Conservation (phyloP, 2,329 filamentous ascomycete species). For the Microsporum audouinii region DNA sequence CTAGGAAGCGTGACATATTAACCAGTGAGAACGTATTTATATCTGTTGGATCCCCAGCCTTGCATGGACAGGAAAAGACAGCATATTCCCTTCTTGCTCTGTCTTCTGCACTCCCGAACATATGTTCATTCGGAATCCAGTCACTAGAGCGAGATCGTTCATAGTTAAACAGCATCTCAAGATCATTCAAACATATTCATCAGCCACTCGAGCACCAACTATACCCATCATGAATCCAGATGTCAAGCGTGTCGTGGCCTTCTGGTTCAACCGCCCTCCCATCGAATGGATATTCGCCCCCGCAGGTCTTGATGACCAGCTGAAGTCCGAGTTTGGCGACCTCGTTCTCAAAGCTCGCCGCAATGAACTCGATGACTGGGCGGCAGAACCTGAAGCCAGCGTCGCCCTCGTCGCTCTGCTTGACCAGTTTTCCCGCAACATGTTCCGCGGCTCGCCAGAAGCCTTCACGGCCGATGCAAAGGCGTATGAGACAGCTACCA, state of each 20-base stretch:
- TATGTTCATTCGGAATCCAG: too few relatives aligned
- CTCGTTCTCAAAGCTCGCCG: neutral
- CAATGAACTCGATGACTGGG: neutral
- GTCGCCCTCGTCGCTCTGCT: neutral
- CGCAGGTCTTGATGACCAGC: neutral
- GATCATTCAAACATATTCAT: too few relatives aligned
- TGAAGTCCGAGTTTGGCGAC: neutral
- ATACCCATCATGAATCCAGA: neutral
- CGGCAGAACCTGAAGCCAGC: neutral
- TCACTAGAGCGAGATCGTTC: too few relatives aligned
- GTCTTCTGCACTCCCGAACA: too few relatives aligned
- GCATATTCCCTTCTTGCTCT: too few relatives aligned
- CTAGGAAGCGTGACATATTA: too few relatives aligned
- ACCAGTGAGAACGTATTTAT: too few relatives aligned
- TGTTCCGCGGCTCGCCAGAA: neutral
- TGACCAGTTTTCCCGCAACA: neutral
- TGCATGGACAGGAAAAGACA: too few relatives aligned
- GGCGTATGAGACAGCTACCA: neutral
- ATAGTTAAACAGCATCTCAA: too few relatives aligned
- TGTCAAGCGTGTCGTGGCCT: neutral
- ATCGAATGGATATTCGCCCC: neutral
- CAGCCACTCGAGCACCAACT: too few relatives aligned
- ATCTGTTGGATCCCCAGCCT: too few relatives aligned
- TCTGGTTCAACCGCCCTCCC: neutral
- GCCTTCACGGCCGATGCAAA: neutral